These are phyloP conservation scores for Rhodosporidiobolus sp. DNA, from an alignment of 768 basidiomycete genomes.

Conservation along the genomic window DNA sequence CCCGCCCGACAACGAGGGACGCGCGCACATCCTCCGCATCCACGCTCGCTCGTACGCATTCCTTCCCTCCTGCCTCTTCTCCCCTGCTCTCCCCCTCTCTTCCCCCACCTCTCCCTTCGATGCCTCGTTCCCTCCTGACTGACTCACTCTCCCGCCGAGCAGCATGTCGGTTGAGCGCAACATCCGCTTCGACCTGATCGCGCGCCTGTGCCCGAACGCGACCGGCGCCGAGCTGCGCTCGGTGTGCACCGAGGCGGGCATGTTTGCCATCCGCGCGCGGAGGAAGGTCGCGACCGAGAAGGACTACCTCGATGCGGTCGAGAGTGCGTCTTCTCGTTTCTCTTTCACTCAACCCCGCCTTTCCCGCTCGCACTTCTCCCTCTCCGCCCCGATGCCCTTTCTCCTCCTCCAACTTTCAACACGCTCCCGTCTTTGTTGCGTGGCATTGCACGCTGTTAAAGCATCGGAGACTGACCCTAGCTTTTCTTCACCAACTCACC, in stretches of 20 bases:
- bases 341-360: too few relatives aligned
- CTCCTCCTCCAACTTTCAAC: too few relatives aligned
- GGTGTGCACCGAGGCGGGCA: slow-evolving; percentile 98
- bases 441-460: too few relatives aligned
- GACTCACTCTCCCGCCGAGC: neutral
- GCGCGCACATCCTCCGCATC: slow-evolving; percentile 93
- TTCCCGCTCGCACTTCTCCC: too few relatives aligned
- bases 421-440: too few relatives aligned
- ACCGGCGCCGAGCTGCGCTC: slow-evolving; percentile 97
- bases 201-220: slow-evolving; percentile 92
- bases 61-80: neutral
- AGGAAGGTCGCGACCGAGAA: slow-evolving; percentile 95
- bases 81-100: slow-evolving; percentile 25
- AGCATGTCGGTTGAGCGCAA: slow-evolving; percentile 97
- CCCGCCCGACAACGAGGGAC: slow-evolving; percentile 88
- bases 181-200: slow-evolving; percentile 96
- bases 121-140: neutral
- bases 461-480: too few relatives aligned
- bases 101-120: too few relatives aligned
- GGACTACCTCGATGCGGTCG: slow-evolving; percentile 95
- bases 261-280: slow-evolving; percentile 97
- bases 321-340: slow-evolving; percentile 61
- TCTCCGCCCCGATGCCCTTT: too few relatives aligned
- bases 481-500: too few relatives aligned
- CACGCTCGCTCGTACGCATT: slow-evolving; percentile 59